Evolutionary conservation across 306 rosid species (phyloP).

Genomic region (Corylus avellana): DNA sequence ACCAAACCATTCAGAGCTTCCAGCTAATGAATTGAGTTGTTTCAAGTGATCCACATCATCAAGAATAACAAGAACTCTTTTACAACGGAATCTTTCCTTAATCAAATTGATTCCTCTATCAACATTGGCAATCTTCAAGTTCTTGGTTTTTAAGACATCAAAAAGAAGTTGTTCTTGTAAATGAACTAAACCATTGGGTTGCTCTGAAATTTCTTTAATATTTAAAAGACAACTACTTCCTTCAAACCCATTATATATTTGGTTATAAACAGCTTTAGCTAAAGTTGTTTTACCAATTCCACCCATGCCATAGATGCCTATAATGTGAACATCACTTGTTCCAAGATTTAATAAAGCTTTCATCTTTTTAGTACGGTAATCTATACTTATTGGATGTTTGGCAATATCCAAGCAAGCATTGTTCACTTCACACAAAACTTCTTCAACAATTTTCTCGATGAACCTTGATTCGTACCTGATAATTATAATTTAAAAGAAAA

Average conservation of each 20-base stretch:
- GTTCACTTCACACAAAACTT: background rate
- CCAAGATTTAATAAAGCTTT: background rate
- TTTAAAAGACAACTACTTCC: constrained; percentile 11
- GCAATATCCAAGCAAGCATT: constrained; percentile 7
- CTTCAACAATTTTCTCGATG: constrained; percentile 8
- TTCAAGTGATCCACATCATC: constrained; percentile 10
- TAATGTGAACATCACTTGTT: background rate
- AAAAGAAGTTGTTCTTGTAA: constrained; percentile 31
- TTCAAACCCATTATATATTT: background rate
- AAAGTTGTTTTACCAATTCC: constrained; percentile 30
- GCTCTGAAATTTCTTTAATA: background rate
- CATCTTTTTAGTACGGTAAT: background rate
- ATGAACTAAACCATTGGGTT: background rate
- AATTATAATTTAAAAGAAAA: background rate
- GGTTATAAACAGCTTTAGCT: constrained; percentile 28
- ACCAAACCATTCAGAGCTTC: constrained; percentile 23
- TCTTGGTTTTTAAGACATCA: background rate
- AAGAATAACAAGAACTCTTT: constrained; percentile 20
- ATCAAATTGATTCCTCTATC: constrained; percentile 5
- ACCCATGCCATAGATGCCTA: constrained; percentile 32
- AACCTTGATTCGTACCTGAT: constrained; percentile 19
- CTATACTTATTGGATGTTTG: constrained; percentile 14
- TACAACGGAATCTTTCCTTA: background rate
- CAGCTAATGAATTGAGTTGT: constrained; percentile 5
- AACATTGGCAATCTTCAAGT: background rate